A percentile compares a stretch with the other conserved stretches of the same genome.
phyloP scores from a whole-genome alignment of 2,329 filamentous ascomycete genomes.

The Clarireedia hainanense region DNA sequence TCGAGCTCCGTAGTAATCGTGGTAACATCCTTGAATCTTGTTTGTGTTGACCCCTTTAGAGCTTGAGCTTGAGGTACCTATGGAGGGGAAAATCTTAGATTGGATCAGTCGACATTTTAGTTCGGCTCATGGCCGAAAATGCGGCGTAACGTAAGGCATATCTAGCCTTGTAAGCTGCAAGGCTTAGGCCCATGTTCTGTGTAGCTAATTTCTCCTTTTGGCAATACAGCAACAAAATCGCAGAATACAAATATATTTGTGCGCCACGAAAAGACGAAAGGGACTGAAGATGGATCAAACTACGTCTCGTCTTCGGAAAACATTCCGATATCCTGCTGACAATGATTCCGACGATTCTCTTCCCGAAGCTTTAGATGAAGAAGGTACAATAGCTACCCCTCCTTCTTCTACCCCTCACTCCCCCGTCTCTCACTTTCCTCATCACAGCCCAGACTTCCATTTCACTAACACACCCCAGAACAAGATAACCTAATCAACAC shows the following conservation, averaged over 20 bases:
- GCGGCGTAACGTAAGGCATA: conserved; percentile 12
- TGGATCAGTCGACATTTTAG: conserved; percentile 9
- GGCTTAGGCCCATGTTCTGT: background rate
- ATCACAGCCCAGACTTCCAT: background rate
- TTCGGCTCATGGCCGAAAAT: conserved; percentile 9
- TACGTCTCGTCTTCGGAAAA: conserved; percentile 60
- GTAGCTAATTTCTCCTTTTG: no score
- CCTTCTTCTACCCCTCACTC: background rate
- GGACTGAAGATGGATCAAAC: conserved; percentile 22
- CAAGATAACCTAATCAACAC: conserved; percentile 55
- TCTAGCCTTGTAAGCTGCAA: background rate
- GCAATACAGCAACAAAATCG: background rate
- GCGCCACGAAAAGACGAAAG: conserved; percentile 11
- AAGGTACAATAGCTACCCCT: conserved; percentile 43
- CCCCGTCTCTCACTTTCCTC: conserved; percentile 14
- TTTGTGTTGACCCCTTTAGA: background rate
- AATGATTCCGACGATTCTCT: conserved; percentile 43
- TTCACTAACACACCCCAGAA: conserved; percentile 34
- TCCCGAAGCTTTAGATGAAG: conserved; percentile 63
- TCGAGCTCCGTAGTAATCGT: conserved; percentile 22
- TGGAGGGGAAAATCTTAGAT: conserved; percentile 1
- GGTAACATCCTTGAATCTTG: conserved; percentile 22
- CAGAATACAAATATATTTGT: background rate
- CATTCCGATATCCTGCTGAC: conserved; percentile 67
- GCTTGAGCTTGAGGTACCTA: background rate